phyloP scores from a whole-genome alignment of 176 grass and related monocot genomes.

The Oropetium thomaeum region DNA sequence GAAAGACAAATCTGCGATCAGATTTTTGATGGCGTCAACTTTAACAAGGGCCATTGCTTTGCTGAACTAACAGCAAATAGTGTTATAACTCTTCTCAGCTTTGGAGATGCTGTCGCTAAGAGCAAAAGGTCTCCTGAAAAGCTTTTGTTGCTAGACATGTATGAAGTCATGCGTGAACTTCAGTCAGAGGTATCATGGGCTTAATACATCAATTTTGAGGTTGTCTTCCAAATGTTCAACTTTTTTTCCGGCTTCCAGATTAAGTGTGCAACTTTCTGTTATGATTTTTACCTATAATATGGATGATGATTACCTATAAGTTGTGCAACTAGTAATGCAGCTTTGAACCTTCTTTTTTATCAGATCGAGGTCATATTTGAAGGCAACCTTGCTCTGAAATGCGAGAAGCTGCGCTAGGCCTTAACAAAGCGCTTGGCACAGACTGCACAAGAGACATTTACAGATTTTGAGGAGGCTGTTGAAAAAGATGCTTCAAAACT shows the following conservation, averaged over 20 bases:
- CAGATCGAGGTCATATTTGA: constrained; percentile 83
- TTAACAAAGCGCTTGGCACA: constrained; percentile 82
- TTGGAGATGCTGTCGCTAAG: constrained; percentile 94
- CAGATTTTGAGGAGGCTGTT: constrained; percentile 87
- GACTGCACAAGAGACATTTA: constrained; percentile 77
- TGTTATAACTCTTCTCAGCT: constrained; percentile 75
- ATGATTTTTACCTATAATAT: constrained; percentile 2
- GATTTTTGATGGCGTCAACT: constrained; percentile 71
- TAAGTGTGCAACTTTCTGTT: constrained; percentile 11
- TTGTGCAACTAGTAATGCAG: too few species aligned
- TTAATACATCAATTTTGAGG: constrained; percentile 11
- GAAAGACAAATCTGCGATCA: constrained; percentile 91
- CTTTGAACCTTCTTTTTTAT: constrained; percentile 37
- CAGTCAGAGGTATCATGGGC: constrained; percentile 61
- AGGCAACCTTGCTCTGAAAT: constrained; percentile 78
- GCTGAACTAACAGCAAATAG: constrained; percentile 74
- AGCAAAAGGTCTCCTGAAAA: constrained; percentile 98
- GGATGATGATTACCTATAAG: constrained; percentile 6
- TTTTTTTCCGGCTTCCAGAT: constrained; percentile 12
- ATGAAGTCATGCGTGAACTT: constrained; percentile 95
- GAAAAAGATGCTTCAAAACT: constrained; percentile 93
- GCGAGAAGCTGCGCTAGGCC: constrained; percentile 48
- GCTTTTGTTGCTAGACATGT: constrained; percentile 92
- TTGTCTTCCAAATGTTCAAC: not conserved
- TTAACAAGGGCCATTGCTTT: constrained; percentile 81